Evolutionary conservation across 768 basidiomycete species (phyloP).

Genomic region (Tulasnella sp.): DNA sequence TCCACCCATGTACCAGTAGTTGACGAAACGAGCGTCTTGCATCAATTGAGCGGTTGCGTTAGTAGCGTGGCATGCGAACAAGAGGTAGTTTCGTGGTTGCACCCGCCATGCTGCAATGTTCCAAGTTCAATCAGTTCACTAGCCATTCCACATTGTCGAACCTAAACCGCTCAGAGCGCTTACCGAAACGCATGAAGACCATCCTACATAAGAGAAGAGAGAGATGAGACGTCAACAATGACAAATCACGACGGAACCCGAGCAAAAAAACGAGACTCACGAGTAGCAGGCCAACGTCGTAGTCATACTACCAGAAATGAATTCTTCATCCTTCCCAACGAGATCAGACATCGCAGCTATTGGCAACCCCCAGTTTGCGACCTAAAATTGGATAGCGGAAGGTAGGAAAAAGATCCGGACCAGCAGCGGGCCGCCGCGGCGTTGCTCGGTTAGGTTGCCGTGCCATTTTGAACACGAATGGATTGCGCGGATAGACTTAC

Average conservation of each 20-base stretch:
- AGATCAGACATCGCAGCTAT: constrained; percentile 89
- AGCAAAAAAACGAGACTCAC: constrained; percentile 51
- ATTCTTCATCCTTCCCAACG: constrained; percentile 80
- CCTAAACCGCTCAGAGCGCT: constrained; percentile 34
- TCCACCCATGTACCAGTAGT: constrained; percentile 89
- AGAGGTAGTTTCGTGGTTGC: constrained; percentile 90
- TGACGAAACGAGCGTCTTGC: constrained; percentile 79
- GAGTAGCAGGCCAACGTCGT: constrained; percentile 86
- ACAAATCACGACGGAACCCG: constrained; percentile 10
- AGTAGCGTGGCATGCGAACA: constrained; percentile 90
- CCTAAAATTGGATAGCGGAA: constrained; percentile 43
- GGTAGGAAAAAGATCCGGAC: constrained; percentile 20
- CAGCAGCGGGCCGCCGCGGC: background rate
- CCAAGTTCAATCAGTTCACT: constrained; percentile 24
- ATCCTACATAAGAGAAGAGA: constrained; percentile 40
- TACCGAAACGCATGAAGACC: constrained; percentile 96
- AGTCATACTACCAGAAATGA: constrained; percentile 97
- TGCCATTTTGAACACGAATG: constrained; percentile 16
- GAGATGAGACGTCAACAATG: background rate
- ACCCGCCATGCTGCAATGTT: constrained; percentile 79
- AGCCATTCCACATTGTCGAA: background rate
- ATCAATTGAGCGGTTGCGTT: constrained; percentile 82
- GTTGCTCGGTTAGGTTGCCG: background rate
- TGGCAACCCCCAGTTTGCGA: constrained; percentile 98
- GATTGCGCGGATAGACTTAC: constrained; percentile 47